phyloP scores from a whole-genome alignment of 1,284 basidiomycete genomes.

The Malassezia slooffiae region DNA sequence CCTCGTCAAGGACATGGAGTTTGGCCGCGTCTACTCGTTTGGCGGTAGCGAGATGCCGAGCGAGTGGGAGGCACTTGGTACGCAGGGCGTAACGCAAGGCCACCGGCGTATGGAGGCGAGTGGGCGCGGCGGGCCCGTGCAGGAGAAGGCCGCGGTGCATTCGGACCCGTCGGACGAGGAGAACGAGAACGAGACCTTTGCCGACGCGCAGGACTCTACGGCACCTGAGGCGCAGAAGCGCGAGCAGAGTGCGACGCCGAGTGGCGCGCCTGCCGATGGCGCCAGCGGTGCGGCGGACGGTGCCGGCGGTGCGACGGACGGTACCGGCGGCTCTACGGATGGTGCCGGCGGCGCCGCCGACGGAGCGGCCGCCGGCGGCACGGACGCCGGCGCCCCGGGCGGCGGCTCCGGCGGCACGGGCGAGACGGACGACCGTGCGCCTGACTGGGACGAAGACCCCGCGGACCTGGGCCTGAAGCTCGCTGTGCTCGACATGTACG shows the following conservation, averaged over 20 bases:
- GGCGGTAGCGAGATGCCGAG: slow-evolving; percentile 58
- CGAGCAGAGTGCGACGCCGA: slow-evolving; percentile 15
- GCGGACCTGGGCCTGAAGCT: slow-evolving; percentile 78
- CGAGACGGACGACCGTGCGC: slow-evolving; percentile 33
- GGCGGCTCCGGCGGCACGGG: slow-evolving; percentile 18
- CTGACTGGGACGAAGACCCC: slow-evolving; percentile 61
- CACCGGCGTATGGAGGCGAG: slow-evolving; percentile 50
- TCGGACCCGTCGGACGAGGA: slow-evolving; percentile 11
- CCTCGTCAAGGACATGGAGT: slow-evolving; percentile 89
- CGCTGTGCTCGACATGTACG: slow-evolving; percentile 80
- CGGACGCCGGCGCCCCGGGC: slow-evolving; percentile 14
- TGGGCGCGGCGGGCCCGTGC: slow-evolving; percentile 53
- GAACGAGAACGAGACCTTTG: slow-evolving; percentile 13
- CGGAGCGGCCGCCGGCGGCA: too few species aligned
- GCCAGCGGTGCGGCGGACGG: slow-evolving; percentile 34
- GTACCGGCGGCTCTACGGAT: too few species aligned
- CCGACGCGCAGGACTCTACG: slow-evolving; percentile 4
- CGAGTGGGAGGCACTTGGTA: slow-evolving; percentile 35
- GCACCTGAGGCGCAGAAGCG: slow-evolving; percentile 5
- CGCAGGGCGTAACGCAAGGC: slow-evolving; percentile 29
- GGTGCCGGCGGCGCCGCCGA: too few species aligned
- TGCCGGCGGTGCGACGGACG: too few species aligned
- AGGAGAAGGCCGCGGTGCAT: slow-evolving; percentile 26
- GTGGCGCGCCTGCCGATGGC: too few species aligned
- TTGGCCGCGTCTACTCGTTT: slow-evolving; percentile 71